Conservation (phyloP, 2,329 filamentous ascomycete genomes). For the Corniculantispora saksenae region DNA sequence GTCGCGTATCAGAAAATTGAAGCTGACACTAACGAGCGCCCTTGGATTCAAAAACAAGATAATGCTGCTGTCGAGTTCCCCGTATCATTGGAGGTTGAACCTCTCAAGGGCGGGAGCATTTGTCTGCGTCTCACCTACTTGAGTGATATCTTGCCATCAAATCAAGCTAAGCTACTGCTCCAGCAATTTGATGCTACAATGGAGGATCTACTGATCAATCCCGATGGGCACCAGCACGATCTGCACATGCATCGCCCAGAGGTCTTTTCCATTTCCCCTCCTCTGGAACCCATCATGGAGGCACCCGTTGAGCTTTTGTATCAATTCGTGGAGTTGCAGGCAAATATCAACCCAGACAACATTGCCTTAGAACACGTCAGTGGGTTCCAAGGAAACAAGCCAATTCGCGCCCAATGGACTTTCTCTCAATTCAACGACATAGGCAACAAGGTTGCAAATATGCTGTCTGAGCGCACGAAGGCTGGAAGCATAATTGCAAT, state of each 20-base stretch:
- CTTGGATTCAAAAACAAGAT: constrained; percentile 67
- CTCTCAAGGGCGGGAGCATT: constrained; percentile 48
- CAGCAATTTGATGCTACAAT: constrained; percentile 71
- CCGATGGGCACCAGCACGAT: constrained; percentile 42
- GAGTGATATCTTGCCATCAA: constrained; percentile 62
- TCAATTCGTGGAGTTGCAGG: constrained; percentile 72
- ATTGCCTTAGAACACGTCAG: constrained; percentile 76
- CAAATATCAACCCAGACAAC: constrained; percentile 55
- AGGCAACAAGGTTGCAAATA: constrained; percentile 70
- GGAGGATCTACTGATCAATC: constrained; percentile 55
- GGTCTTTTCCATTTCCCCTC: constrained; percentile 66
- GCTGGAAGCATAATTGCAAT: constrained; percentile 69
- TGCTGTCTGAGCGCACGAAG: constrained; percentile 54
- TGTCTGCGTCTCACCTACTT: constrained; percentile 67
- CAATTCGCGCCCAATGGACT: constrained; percentile 63
- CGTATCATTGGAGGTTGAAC: constrained; percentile 78
- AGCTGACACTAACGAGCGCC: constrained; percentile 25
- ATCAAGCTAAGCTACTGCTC: constrained; percentile 69
- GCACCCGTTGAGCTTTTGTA: constrained; percentile 67
- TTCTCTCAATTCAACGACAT: constrained; percentile 71
- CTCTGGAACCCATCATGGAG: constrained; percentile 57
- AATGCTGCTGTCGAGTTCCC: constrained; percentile 73
- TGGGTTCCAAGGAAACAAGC: constrained; percentile 47
- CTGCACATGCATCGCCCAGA: constrained; percentile 34
- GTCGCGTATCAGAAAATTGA: constrained; percentile 75